Percentiles rank a stretch among this genome's conserved stretches.
Conservation (phyloP, 805 yeast species). For the Scheffersomyces spartinae region DNA sequence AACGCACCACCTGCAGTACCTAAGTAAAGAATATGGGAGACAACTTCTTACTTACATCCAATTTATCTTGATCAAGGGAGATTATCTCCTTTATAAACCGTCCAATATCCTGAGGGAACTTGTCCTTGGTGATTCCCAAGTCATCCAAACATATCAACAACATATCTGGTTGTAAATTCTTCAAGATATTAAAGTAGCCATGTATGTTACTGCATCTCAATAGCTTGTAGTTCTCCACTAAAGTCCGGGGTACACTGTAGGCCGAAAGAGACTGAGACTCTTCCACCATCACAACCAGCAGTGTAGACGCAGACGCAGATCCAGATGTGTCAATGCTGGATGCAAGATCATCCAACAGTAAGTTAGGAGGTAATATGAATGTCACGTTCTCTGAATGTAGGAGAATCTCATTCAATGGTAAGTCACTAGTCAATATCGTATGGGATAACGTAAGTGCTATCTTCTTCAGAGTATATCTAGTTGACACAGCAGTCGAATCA, state of each 20-base stretch:
- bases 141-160: constrained; percentile 30
- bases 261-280: too few species aligned
- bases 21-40: constrained; percentile 9
- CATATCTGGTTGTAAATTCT: constrained; percentile 30
- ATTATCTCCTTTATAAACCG: constrained; percentile 27
- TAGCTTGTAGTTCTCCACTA: constrained; percentile 24
- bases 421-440: constrained; percentile 22
- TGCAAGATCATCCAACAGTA: constrained; percentile 26
- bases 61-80: constrained; percentile 13
- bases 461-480: constrained; percentile 16
- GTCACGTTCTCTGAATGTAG: constrained; percentile 26
- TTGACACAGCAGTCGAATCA: too few species aligned
- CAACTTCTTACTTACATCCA: constrained; percentile 11
- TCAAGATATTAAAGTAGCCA: constrained; percentile 27
- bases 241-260: constrained; percentile 12
- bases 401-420: constrained; percentile 28
- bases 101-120: constrained; percentile 23
- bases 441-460: constrained; percentile 32
- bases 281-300: too few species aligned
- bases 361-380: constrained; percentile 32
- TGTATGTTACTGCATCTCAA: constrained; percentile 27
- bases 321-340: constrained; percentile 10
- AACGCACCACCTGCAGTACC: too few species aligned
- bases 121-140: constrained; percentile 20
- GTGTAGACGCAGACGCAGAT: too few species aligned